Evolutionary conservation across 2,329 filamentous ascomycete species (phyloP), one percentile per base, ranked within the genome.

Genomic region (Xylariomycetidae sp.): DNA sequence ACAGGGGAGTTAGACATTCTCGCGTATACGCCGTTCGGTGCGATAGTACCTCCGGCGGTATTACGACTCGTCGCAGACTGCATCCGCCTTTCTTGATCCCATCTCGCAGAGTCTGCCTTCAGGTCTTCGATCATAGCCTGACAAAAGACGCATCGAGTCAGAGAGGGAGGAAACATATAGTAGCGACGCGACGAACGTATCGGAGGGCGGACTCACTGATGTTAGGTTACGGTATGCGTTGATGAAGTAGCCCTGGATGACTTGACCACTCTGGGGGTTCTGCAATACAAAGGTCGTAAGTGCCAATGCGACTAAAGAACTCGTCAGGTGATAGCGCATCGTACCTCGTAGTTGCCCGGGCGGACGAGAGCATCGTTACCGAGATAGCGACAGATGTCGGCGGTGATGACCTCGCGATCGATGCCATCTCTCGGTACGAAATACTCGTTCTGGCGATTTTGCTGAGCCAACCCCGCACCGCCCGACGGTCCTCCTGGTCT

Each of bases 331-430:
- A 33, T 37, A 30, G 27, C 29, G 38, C 46, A 31, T 38, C 46
- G 35, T 73, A 87, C 82, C 73, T 85, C 77, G 62, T 85, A 82
- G 50, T 74, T 77, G 52, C 81, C 82, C 39, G 83, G 84, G 54
- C 81, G 80, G 56, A 87, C 84, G 52, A 86, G 73, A 48, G 85
- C 85, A 69, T 89, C 85, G 60, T 87, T 87, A 54, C 85, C 85
- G 49, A 89, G 73, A 59, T 88, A 89, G 56, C 84, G 82, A 67
- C 85, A 88, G 47, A 89, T 87, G 59, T 89, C 85, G 57, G 83
- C 81, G 44, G 85, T 86, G 62, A 89, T 88, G 52, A 89, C 85
- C 62, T 89, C 84, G 51, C 84, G 80, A 59, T 85, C 83, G 61
- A 89, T 89, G 56, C 85, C 84, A 61, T 88, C 82, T 53, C 82